A percentile compares a stretch with the other conserved stretches of the same genome.
Evolutionary conservation across 768 basidiomycete species (phyloP).

Genomic region (Rhizopogon vinicolor): DNA sequence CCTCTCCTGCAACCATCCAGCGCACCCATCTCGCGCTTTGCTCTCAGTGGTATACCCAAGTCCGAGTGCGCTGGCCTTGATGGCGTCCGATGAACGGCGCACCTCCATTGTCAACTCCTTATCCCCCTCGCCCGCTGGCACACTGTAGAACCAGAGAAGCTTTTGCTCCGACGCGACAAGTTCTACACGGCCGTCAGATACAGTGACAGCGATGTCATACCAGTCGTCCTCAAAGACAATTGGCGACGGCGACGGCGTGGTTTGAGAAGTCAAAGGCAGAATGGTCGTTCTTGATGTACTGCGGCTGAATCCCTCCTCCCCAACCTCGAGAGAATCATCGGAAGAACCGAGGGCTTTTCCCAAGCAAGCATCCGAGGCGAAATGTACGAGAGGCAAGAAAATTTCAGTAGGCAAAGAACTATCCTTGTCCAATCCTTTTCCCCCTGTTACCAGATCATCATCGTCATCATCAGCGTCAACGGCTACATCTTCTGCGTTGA

Average conservation of each 20-base stretch:
- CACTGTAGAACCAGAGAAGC: conserved; percentile 45
- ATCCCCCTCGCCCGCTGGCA: conserved; percentile 22
- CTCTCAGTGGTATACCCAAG: background rate
- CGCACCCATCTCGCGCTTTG: background rate
- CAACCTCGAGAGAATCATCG: background rate
- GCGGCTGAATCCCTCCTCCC: background rate
- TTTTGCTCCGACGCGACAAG: conserved; percentile 45
- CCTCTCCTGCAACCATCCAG: conserved; percentile 6
- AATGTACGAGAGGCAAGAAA: too few relatives aligned
- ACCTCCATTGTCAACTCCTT: conserved; percentile 37
- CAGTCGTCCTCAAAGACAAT: conserved; percentile 12
- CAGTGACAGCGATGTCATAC: conserved; percentile 39
- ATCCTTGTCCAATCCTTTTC: too few relatives aligned
- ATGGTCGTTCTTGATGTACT: background rate
- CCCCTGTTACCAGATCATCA: too few relatives aligned
- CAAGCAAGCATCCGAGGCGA: conserved; percentile 43
- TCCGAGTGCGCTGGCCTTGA: conserved; percentile 13
- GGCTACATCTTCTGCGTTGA: conserved; percentile 52
- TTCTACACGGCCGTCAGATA: conserved; percentile 44
- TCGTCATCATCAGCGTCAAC: background rate
- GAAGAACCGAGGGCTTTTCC: conserved; percentile 11
- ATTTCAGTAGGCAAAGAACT: too few relatives aligned
- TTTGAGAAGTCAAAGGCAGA: conserved; percentile 4
- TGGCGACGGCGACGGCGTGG: background rate
- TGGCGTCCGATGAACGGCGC: conserved; percentile 36